A percentile compares a stretch with the other conserved stretches of the same genome.
phyloP scores from a whole-genome alignment of 73 alveolate genomes.

The Diophrys appendiculata region DNA sequence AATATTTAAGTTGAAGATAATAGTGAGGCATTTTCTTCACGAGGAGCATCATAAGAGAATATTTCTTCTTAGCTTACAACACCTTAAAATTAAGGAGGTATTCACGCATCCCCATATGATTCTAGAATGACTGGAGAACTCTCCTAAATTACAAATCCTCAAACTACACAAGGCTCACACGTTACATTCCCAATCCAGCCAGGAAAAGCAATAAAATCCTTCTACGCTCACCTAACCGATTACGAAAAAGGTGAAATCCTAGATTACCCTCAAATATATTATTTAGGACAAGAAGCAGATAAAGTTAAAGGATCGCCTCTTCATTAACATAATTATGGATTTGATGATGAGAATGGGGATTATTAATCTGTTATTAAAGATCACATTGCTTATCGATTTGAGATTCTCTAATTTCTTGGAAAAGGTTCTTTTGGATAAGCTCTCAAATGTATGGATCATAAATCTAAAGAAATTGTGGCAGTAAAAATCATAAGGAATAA shows the following conservation, averaged over 20 bases:
- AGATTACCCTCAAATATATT: constrained; percentile 64
- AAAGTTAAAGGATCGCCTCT: constrained; percentile 70
- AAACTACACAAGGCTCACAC: too few relatives aligned
- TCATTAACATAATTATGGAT: constrained; percentile 57
- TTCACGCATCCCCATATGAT: too few relatives aligned
- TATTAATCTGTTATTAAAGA: constrained; percentile 78
- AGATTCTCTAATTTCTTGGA: constrained; percentile 72
- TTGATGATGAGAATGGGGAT: constrained; percentile 92
- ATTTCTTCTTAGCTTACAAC: too few relatives aligned
- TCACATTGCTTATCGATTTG: constrained; percentile 84
- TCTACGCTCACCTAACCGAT: constrained; percentile 65
- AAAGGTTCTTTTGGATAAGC: constrained; percentile 87
- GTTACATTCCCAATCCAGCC: constrained; percentile 51
- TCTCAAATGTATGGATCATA: constrained; percentile 77
- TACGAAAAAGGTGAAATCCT: constrained; percentile 77
- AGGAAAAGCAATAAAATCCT: constrained; percentile 66
- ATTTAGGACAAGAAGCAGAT: constrained; percentile 63
- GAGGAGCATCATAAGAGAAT: too few relatives aligned
- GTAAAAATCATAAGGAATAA: constrained; percentile 75
- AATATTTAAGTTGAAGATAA: too few relatives aligned
- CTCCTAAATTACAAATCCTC: too few relatives aligned
- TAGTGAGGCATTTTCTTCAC: too few relatives aligned
- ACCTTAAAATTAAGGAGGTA: too few relatives aligned
- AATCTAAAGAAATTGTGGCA: constrained; percentile 73
- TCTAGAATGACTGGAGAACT: too few relatives aligned